A percentile compares a stretch with the other conserved stretches of the same genome.
phyloP scores from a whole-genome alignment of 2,329 filamentous ascomycete species.

The Karstenula rhodostoma region DNA sequence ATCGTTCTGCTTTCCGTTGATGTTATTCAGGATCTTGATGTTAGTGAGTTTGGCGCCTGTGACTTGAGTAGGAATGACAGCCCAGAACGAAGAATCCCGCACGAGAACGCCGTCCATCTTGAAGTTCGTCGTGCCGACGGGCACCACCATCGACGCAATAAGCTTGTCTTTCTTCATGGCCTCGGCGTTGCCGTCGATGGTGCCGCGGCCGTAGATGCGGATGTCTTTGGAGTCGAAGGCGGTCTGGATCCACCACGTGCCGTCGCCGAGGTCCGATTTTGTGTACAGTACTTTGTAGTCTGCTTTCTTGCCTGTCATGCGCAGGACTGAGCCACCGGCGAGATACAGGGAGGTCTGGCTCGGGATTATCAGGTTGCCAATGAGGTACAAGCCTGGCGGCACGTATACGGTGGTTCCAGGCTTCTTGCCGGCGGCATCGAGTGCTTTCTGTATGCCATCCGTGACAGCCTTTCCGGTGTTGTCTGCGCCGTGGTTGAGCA shows the following conservation, averaged over 20 bases:
- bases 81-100: conserved; percentile 17
- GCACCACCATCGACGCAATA: conserved; percentile 10
- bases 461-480: conserved; percentile 13
- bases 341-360: conserved; percentile 13
- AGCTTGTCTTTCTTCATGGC: conserved; percentile 6
- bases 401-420: conserved; percentile 19
- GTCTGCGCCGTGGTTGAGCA: conserved; percentile 17
- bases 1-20: conserved; percentile 18
- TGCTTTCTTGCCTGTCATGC: conserved; percentile 14
- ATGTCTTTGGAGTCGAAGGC: conserved; percentile 18
- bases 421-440: conserved; percentile 15
- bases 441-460: conserved; percentile 16
- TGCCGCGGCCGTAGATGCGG: conserved; percentile 16
- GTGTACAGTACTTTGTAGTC: conserved; percentile 18
- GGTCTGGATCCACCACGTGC: conserved; percentile 21
- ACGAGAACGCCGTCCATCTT: conserved; percentile 15
- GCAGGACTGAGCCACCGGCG: conserved; percentile 17
- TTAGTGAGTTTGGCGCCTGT: conserved; percentile 12
- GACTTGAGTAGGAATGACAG: conserved; percentile 11
- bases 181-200: conserved; percentile 15
- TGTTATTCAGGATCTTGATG: conserved; percentile 17
- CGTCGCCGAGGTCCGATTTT: conserved; percentile 18
- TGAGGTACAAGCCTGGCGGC: conserved; percentile 15
- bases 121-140: conserved; percentile 18
- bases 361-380: conserved; percentile 16